These are phyloP conservation scores for Aureobasidium leucospermi DNA, from an alignment of 2,329 filamentous ascomycete genomes.

Conservation along the genomic window DNA sequence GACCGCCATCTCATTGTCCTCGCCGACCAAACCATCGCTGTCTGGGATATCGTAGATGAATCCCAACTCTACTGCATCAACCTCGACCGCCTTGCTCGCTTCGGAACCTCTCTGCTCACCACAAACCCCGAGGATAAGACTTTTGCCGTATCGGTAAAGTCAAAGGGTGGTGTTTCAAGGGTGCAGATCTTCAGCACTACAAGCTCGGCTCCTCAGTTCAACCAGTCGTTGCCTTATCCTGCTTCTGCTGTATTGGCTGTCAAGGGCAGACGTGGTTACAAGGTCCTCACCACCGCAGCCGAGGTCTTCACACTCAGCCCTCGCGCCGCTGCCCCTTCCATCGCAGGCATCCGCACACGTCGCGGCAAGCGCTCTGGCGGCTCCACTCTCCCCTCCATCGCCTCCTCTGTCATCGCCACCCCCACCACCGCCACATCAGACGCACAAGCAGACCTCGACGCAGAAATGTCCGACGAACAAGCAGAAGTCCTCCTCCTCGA, in stretches of 20 bases:
- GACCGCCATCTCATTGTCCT: conserved; percentile 68
- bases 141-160: conserved; percentile 29
- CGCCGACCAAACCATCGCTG: conserved; percentile 61
- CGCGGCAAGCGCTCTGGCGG: not conserved
- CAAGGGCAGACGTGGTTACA: conserved; percentile 60
- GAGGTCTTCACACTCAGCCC: conserved; percentile 51
- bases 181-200: conserved; percentile 5
- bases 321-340: conserved; percentile 16
- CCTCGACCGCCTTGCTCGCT: conserved; percentile 35
- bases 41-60: conserved; percentile 81
- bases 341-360: not conserved
- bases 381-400: conserved; percentile 2
- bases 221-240: not conserved
- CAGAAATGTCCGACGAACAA: conserved; percentile 25
- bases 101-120: conserved; percentile 51
- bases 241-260: conserved; percentile 58
- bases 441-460: conserved; percentile 14
- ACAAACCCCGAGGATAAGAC: conserved; percentile 51
- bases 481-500: conserved; percentile 20
- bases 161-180: not conserved
- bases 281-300: conserved; percentile 68
- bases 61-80: conserved; percentile 60
- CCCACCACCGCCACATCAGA: not conserved
- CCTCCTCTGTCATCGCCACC: not conserved
- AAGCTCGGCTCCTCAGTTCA: not conserved